Conservation (phyloP, 1,284 basidiomycete species). For the Ceratobasidium sp. region DNA sequence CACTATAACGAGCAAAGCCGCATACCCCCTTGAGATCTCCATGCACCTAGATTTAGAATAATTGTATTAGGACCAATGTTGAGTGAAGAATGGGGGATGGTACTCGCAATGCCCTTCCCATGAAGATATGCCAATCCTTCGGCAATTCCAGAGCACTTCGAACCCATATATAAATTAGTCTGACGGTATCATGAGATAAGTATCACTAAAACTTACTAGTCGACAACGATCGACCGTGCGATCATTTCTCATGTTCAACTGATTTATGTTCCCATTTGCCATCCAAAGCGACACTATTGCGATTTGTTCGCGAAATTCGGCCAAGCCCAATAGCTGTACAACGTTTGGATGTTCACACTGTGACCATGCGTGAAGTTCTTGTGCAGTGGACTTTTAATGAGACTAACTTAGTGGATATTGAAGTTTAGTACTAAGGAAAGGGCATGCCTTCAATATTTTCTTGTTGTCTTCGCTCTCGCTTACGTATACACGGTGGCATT, state of each 20-base stretch:
- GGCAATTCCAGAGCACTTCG: slow-evolving; percentile 5
- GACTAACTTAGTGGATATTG: background rate
- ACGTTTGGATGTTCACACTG: slow-evolving; percentile 12
- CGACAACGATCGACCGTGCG: background rate
- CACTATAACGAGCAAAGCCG: background rate
- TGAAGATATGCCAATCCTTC: slow-evolving; percentile 14
- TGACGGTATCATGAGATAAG: background rate
- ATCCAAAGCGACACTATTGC: no score
- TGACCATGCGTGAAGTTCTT: slow-evolving; percentile 14
- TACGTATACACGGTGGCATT: background rate
- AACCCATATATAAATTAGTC: background rate
- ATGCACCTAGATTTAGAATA: background rate
- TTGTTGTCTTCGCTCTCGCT: background rate
- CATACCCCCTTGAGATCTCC: background rate
- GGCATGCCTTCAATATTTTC: background rate
- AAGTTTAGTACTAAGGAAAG: background rate
- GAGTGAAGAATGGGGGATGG: background rate
- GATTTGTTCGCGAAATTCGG: background rate
- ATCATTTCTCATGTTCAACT: background rate
- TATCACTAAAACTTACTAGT: background rate
- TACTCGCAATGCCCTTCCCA: background rate
- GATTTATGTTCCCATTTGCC: background rate
- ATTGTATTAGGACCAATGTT: background rate
- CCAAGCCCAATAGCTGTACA: background rate
- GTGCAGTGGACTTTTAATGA: background rate